Base-by-base conservation (phyloP, 371 early-diverging fungal species). In the Syncephalastrum contaminatum region DNA sequence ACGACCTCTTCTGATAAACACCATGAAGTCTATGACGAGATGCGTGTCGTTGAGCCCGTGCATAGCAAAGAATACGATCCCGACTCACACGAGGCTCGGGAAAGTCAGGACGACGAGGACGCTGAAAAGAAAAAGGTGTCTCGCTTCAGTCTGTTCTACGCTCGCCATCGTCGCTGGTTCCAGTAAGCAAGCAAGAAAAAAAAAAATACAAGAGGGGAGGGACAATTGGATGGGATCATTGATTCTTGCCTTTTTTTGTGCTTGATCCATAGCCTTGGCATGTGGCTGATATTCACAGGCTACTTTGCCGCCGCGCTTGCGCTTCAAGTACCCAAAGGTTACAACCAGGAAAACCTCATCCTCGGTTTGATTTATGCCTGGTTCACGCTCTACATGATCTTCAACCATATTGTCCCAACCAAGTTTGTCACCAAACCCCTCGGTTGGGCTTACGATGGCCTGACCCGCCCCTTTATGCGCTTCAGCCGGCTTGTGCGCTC, bases 301-400 rank as follows among this genome's bases (percentile, higher is more conserved):
- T 72, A 63, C 25, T 41, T 72, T 5, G 57, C 62, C 20, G 75
- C 75, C 12, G 72, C 75, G 25, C 64, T 59, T 60, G 72, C 66
- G 13, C 43, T 75, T 20, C 72, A 75, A 56, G 67, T 75, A 4
- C 75, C 75, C 7, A 67, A 69, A 36, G 75, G 75, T 4, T 75
- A 72, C 41, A 54, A 52, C 36, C 62, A 62, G 46, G 75, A 67
- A 45, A 67, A 70, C 49, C 60, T 72, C 14, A 51, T 72, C 25
- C 64, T 75, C 25, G 70, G 72, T 39, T 45, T 70, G 25, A 62
- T 67, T 16, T 72, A 70, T 52, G 72, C 72, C 21, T 71, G 62
- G 49, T 55, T 66, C 46, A 42, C 47, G 13, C 45, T 72, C 2
- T 64, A 66, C 30, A 42, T 71, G 14, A 42, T 64, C 42, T 71